A percentile compares a stretch with the other conserved stretches of the same genome.
phyloP scores from a whole-genome alignment of 768 basidiomycete genomes.

The Boletus tylopilopsis region DNA sequence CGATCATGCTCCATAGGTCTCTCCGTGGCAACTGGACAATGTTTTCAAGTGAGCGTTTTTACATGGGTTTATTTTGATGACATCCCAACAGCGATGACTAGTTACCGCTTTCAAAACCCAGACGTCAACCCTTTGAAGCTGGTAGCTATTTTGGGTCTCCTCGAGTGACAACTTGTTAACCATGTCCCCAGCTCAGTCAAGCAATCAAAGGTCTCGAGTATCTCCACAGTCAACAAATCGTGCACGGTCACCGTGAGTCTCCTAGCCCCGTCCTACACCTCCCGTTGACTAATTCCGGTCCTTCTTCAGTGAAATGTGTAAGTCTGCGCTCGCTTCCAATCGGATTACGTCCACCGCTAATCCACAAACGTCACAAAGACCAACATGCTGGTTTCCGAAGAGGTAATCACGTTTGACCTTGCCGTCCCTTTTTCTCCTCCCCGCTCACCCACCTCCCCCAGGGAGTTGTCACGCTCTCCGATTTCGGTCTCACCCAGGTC shows the following conservation, averaged over 20 bases:
- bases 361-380: conserved; percentile 30
- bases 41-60: conserved; percentile 41
- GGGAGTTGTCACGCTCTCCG: conserved; percentile 55
- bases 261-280: not conserved
- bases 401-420: conserved; percentile 28
- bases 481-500: conserved; percentile 63
- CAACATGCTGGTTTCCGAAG: conserved; percentile 55
- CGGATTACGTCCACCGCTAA: conserved; percentile 2
- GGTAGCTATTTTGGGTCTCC: conserved; percentile 27
- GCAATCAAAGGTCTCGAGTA: conserved; percentile 57
- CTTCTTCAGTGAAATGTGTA: conserved; percentile 56
- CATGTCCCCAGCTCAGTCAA: conserved; percentile 39
- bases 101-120: conserved; percentile 38
- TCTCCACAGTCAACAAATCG: conserved; percentile 47
- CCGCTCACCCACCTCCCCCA: conserved; percentile 15
- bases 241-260: conserved; percentile 61
- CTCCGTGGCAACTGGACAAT: conserved; percentile 61
- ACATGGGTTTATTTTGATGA: not conserved
- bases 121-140: conserved; percentile 39
- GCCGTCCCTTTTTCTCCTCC: too few relatives aligned
- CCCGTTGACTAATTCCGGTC: conserved; percentile 1
- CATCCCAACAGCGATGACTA: conserved; percentile 15
- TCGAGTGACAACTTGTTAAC: not conserved
- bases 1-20: conserved; percentile 39
- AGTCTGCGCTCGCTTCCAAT: conserved; percentile 19